Evolutionary conservation across 2,329 filamentous ascomycete genomes (phyloP).

Genomic region (Fusarium continuum): DNA sequence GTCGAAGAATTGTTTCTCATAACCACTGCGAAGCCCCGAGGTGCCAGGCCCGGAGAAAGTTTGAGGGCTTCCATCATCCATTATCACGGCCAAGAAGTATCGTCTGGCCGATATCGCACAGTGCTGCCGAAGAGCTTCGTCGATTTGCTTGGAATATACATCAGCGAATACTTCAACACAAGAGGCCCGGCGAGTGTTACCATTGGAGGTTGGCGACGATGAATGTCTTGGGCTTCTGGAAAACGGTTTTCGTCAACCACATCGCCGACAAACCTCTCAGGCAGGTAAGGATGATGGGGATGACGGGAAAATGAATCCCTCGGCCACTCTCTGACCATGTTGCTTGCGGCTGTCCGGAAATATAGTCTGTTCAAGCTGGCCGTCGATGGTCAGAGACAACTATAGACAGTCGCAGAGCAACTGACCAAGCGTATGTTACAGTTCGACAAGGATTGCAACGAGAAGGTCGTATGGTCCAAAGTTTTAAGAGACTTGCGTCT

Average conservation of each 20-base stretch:
- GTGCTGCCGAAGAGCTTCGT: slow-evolving; percentile 60
- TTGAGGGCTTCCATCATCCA: slow-evolving; percentile 57
- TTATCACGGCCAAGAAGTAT: slow-evolving; percentile 63
- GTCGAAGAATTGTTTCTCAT: slow-evolving; percentile 58
- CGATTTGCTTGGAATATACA: slow-evolving; percentile 56
- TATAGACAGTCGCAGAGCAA: slow-evolving; percentile 2
- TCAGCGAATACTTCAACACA: slow-evolving; percentile 16
- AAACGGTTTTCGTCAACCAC: slow-evolving; percentile 49
- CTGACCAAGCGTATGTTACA: background rate
- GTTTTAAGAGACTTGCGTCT: background rate
- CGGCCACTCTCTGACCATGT: slow-evolving; percentile 55
- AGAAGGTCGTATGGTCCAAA: background rate
- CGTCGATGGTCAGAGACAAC: background rate
- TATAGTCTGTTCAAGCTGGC: background rate
- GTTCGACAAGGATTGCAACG: background rate
- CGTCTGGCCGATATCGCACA: slow-evolving; percentile 61
- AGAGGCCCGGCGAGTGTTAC: slow-evolving; percentile 40
- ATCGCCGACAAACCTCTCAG: slow-evolving; percentile 45
- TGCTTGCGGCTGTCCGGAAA: background rate
- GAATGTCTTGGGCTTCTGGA: slow-evolving; percentile 47
- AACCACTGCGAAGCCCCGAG: slow-evolving; percentile 49
- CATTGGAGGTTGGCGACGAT: slow-evolving; percentile 52
- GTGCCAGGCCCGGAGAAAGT: slow-evolving; percentile 57
- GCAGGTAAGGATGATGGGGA: slow-evolving; percentile 45
- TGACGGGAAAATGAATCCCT: slow-evolving; percentile 53